Evolutionary conservation across 345 rosid genomes (phyloP).

Genomic region (Sisymbrium irio): DNA sequence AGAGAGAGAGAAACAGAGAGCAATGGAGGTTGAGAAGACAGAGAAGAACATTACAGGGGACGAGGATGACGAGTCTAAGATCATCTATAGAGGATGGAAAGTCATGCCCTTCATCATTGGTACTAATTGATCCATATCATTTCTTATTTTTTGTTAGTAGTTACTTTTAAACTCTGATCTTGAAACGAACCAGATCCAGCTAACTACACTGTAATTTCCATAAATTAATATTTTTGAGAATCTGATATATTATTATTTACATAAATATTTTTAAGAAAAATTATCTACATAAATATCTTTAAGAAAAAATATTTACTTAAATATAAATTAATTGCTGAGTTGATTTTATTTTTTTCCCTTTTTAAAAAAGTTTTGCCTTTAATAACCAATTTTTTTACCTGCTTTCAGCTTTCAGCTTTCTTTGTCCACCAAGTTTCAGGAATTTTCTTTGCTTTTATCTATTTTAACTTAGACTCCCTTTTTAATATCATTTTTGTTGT

Average conservation of each 20-base stretch:
- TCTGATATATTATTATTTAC: neutral
- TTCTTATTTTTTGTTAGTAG: neutral
- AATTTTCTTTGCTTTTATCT: neutral
- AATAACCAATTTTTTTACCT: neutral
- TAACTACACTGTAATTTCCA: neutral
- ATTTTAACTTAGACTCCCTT: neutral
- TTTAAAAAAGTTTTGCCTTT: neutral
- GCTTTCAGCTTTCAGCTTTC: no score
- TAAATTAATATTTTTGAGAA: neutral
- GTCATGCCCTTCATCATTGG: constrained; percentile 77
- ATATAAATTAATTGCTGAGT: neutral
- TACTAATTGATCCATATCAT: constrained; percentile 13
- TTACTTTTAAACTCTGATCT: neutral
- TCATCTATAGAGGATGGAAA: constrained; percentile 68
- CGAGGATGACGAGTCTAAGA: constrained; percentile 35
- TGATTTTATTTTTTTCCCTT: neutral
- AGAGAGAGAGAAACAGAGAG: neutral
- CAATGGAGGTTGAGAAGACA: constrained; percentile 34
- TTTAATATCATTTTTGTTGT: neutral
- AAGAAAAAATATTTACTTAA: neutral
- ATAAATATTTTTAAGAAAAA: neutral
- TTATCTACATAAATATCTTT: neutral
- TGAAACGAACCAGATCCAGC: neutral
- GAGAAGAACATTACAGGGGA: constrained; percentile 28
- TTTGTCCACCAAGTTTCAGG: neutral